Evolutionary conservation across 352 stramenopile species (phyloP).

Genomic region (Phytophthora crassamura): DNA sequence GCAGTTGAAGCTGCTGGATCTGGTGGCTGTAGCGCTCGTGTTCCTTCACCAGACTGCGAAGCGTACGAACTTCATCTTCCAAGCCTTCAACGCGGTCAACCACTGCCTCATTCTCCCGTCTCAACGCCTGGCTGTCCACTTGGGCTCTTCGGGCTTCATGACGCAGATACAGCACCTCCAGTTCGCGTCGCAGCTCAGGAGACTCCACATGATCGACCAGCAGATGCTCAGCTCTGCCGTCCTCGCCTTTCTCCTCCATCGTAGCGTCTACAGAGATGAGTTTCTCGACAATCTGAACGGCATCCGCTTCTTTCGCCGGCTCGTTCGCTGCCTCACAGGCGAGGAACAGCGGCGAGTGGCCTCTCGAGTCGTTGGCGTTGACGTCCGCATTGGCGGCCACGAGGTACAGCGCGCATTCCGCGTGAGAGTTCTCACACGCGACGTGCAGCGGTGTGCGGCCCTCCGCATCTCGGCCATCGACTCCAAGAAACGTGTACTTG

Average conservation of each 20-base stretch:
- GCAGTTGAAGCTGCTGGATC: conserved; percentile 66
- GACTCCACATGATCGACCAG: conserved; percentile 61
- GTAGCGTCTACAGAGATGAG: conserved; percentile 45
- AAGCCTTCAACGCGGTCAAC: conserved; percentile 8
- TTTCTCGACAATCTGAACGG: conserved; percentile 59
- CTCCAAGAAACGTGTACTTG: conserved; percentile 63
- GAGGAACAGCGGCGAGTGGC: conserved; percentile 48
- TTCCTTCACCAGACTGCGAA: conserved; percentile 3
- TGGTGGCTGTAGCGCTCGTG: conserved; percentile 26
- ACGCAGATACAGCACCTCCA: conserved; percentile 67
- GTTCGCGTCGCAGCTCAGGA: conserved; percentile 51
- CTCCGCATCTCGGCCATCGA: conserved; percentile 53
- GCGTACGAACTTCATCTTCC: conserved; percentile 10
- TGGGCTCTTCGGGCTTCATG: conserved; percentile 30
- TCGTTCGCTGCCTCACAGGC: conserved; percentile 62
- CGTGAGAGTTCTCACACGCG: conserved; percentile 41
- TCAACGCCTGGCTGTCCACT: conserved; percentile 20
- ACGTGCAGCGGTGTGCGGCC: conserved; percentile 67
- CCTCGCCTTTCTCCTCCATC: conserved; percentile 28
- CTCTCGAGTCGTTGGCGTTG: conserved; percentile 36
- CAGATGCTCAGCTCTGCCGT: conserved; percentile 10
- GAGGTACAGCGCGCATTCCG: conserved; percentile 66
- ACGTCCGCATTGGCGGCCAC: conserved; percentile 64
- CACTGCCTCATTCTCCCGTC: conserved; percentile 3
- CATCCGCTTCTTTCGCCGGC: conserved; percentile 21